phyloP scores from a whole-genome alignment of 768 basidiomycete species.

The Lentinula sp. region DNA sequence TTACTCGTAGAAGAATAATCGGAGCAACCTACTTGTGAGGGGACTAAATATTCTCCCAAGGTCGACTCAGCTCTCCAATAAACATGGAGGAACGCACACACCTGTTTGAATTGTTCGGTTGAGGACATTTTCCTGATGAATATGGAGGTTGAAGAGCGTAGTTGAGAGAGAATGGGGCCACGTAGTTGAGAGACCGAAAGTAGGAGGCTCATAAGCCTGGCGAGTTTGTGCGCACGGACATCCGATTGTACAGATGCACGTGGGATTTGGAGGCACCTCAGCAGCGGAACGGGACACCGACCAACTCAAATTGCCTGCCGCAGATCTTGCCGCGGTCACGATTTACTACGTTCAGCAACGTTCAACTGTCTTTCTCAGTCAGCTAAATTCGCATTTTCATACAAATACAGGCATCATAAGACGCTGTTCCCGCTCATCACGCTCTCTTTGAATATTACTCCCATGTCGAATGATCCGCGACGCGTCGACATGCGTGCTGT shows the following conservation, averaged over 20 bases:
- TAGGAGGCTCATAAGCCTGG: background rate
- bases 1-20: background rate
- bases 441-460: background rate
- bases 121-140: conserved; percentile 7
- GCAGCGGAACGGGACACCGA: background rate
- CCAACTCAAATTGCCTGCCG: background rate
- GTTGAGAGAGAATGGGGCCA: background rate
- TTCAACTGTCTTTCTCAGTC: background rate
- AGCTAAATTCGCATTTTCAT: background rate
- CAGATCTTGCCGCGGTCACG: background rate
- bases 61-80: background rate
- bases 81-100: background rate
- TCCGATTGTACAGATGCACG: background rate
- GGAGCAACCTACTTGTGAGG: conserved; percentile 18
- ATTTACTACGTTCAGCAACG: background rate
- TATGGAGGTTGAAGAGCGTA: background rate
- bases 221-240: background rate
- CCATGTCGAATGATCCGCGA: background rate
- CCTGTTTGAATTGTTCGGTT: conserved; percentile 10
- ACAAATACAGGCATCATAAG: background rate
- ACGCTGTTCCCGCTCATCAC: background rate
- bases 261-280: background rate
- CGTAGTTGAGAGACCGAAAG: background rate
- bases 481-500: background rate
- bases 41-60: conserved; percentile 10